phyloP scores from a whole-genome alignment of 2,329 filamentous ascomycete species.

The Pseudopyrenochaeta lycopersici region DNA sequence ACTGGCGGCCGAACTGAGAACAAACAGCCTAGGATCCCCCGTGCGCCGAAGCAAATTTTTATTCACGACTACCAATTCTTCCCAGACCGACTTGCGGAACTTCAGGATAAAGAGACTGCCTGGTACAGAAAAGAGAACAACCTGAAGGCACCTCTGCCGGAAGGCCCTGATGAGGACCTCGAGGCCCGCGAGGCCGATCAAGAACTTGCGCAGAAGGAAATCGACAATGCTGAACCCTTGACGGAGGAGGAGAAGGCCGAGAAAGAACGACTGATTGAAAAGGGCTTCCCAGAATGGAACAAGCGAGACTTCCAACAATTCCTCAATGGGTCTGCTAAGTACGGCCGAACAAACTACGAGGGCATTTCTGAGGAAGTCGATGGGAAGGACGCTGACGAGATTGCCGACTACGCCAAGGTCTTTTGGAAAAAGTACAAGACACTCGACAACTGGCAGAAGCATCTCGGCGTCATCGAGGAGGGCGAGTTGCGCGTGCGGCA shows the following conservation, averaged over 20 bases:
- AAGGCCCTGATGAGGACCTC: conserved; percentile 87
- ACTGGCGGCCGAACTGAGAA: conserved; percentile 82
- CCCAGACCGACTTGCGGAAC: conserved; percentile 79
- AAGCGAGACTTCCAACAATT: conserved; percentile 98
- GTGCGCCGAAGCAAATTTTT: conserved; percentile 88
- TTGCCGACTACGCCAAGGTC: conserved; percentile 89
- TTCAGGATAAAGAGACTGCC: conserved; percentile 96
- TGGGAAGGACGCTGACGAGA: conserved; percentile 84
- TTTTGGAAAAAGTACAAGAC: conserved; percentile 97
- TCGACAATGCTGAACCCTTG: conserved; percentile 87
- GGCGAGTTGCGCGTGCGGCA: conserved; percentile 90
- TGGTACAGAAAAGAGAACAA: conserved; percentile 96
- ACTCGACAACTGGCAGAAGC: conserved; percentile 87
- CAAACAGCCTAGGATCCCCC: conserved; percentile 92
- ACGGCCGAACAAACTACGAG: conserved; percentile 85
- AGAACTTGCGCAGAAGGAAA: conserved; percentile 86
- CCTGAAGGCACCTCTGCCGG: conserved; percentile 89
- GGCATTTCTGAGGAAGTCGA: conserved; percentile 90
- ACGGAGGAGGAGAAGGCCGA: conserved; percentile 89
- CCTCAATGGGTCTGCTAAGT: conserved; percentile 92
- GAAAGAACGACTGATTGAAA: conserved; percentile 80
- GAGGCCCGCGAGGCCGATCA: conserved; percentile 88
- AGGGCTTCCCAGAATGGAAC: conserved; percentile 96
- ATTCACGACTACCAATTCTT: conserved; percentile 99
- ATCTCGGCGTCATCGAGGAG: conserved; percentile 87